phyloP scores from a whole-genome alignment of 2,329 filamentous ascomycete species.

The Hypoxylon sp. region DNA sequence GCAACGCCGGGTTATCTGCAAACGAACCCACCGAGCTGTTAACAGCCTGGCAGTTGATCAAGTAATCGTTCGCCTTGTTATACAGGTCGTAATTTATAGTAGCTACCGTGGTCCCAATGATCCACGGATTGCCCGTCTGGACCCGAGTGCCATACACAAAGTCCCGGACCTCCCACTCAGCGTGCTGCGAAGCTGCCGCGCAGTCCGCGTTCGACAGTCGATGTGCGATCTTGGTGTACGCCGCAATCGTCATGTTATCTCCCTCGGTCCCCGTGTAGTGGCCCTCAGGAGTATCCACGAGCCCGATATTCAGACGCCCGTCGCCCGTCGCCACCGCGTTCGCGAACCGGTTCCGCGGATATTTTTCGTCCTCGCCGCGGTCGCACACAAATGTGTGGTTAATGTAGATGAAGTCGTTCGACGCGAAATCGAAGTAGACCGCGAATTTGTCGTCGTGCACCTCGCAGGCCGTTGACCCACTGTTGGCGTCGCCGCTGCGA shows the following conservation, averaged over 20 bases:
- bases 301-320: conserved; percentile 15
- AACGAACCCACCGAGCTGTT: not conserved
- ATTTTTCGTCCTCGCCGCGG: conserved; percentile 13
- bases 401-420: conserved; percentile 29
- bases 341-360: conserved; percentile 22
- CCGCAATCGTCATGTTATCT: conserved; percentile 31
- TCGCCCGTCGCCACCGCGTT: conserved; percentile 20
- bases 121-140: conserved; percentile 7
- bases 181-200: not conserved
- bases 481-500: conserved; percentile 24
- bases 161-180: conserved; percentile 25
- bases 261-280: conserved; percentile 32
- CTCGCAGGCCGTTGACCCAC: conserved; percentile 24
- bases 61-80: conserved; percentile 29
- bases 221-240: conserved; percentile 24
- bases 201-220: conserved; percentile 20
- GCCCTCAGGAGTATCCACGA: conserved; percentile 35
- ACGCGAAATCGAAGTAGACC: conserved; percentile 29
- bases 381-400: conserved; percentile 36
- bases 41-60: conserved; percentile 26
- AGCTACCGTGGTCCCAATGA: conserved; percentile 4
- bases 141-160: conserved; percentile 13
- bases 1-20: conserved; percentile 10
- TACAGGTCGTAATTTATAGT: conserved; percentile 28
- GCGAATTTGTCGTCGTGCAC: not conserved